Conservation (phyloP, 257 asterid genomes). For the Gynochthodes officinalis region DNA sequence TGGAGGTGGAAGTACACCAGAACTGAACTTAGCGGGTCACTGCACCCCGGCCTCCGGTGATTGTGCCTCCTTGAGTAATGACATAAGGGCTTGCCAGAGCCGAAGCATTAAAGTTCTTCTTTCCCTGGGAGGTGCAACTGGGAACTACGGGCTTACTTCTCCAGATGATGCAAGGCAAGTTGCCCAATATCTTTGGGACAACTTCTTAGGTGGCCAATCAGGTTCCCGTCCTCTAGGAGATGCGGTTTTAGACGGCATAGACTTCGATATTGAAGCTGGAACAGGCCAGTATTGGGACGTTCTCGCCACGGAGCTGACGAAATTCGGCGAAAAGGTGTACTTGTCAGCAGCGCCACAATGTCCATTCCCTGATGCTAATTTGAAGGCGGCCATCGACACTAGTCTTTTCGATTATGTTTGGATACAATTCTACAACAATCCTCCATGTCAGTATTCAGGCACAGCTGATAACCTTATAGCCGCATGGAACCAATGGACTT, state of each 20-base stretch:
- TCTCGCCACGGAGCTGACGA: constrained; percentile 33
- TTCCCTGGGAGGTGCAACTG: constrained; percentile 41
- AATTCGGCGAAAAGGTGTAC: constrained; percentile 30
- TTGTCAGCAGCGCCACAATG: constrained; percentile 61
- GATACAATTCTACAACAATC: constrained; percentile 62
- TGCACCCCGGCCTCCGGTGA: constrained; percentile 21
- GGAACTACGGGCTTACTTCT: constrained; percentile 43
- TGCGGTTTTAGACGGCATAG: constrained; percentile 51
- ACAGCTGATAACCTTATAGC: constrained; percentile 28
- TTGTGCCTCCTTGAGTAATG: constrained; percentile 20
- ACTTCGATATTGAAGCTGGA: constrained; percentile 45
- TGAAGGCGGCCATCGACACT: constrained; percentile 32
- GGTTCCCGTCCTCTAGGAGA: constrained; percentile 41
- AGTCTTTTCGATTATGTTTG: constrained; percentile 58
- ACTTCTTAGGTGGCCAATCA: constrained; percentile 43
- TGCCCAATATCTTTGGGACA: constrained; percentile 48
- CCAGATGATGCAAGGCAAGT: constrained; percentile 40
- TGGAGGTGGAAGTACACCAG: constrained; percentile 49
- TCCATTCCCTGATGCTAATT: constrained; percentile 37
- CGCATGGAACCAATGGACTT: constrained; percentile 39
- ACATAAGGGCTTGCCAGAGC: constrained; percentile 24
- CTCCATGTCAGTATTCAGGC: constrained; percentile 32
- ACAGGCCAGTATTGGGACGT: constrained; percentile 35
- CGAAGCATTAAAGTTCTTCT: constrained; percentile 29
- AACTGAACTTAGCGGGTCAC: constrained; percentile 61